A percentile compares a stretch with the other conserved stretches of the same genome.
Conservation (phyloP, 345 rosid species). For the Pelargonium nanum region DNA sequence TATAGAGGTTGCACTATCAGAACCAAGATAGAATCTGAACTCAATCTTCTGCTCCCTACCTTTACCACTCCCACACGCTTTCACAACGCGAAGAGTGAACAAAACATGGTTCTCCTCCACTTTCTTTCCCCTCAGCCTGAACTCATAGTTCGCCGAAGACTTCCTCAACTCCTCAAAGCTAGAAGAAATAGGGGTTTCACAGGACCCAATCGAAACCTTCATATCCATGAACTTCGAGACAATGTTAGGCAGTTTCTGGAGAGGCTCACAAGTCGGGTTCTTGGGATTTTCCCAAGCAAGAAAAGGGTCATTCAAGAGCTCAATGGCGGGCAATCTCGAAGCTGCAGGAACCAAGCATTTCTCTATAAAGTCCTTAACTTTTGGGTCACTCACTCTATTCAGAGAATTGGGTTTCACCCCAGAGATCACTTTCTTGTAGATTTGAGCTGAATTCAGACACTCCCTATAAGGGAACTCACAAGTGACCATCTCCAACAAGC, state of each 20-base stretch:
- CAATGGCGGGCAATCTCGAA: conserved; percentile 50
- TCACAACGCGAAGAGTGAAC: conserved; percentile 40
- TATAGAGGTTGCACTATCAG: conserved; percentile 62
- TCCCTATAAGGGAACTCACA: conserved; percentile 71
- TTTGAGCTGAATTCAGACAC: conserved; percentile 72
- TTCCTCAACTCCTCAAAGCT: conserved; percentile 35
- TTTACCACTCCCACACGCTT: not conserved
- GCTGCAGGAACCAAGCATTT: conserved; percentile 76
- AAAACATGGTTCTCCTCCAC: conserved; percentile 35
- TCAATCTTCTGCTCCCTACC: conserved; percentile 50
- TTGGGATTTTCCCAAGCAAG: conserved; percentile 36
- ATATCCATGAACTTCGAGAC: conserved; percentile 28
- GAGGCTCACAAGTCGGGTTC: conserved; percentile 18
- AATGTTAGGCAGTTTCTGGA: conserved; percentile 22
- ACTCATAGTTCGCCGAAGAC: conserved; percentile 36
- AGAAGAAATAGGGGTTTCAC: conserved; percentile 22
- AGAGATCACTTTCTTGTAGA: conserved; percentile 68
- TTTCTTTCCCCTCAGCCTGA: conserved; percentile 44
- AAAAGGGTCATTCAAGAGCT: conserved; percentile 70
- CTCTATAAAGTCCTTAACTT: conserved; percentile 66
- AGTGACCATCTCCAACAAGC: conserved; percentile 78
- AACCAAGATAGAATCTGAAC: conserved; percentile 54
- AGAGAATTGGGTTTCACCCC: conserved; percentile 73
- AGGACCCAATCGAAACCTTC: conserved; percentile 26
- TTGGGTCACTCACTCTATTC: conserved; percentile 53